Evolutionary conservation across 2,329 filamentous ascomycete genomes (phyloP).

Genomic region (Cytospora piceae): DNA sequence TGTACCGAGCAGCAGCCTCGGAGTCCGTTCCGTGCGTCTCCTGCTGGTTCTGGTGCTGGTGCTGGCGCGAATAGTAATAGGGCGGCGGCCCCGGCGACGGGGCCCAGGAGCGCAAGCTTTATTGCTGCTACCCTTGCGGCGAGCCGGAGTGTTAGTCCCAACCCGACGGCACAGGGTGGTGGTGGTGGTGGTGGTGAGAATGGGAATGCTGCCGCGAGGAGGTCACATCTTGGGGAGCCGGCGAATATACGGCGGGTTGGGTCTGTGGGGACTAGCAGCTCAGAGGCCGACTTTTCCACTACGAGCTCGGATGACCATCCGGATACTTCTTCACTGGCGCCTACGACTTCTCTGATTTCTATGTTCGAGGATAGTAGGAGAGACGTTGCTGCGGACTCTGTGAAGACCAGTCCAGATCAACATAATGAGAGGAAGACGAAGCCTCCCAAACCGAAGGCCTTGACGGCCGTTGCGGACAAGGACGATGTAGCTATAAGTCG

Average conservation of each 20-base stretch:
- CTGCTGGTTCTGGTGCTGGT: slow-evolving; percentile 26
- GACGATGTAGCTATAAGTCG: background rate
- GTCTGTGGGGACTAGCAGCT: slow-evolving; percentile 36
- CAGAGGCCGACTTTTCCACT: slow-evolving; percentile 37
- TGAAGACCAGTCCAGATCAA: slow-evolving; percentile 37
- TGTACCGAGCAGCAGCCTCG: slow-evolving; percentile 21
- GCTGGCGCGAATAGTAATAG: background rate
- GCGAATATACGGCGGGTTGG: slow-evolving; percentile 17
- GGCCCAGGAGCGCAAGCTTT: slow-evolving; percentile 59
- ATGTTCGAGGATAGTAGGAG: slow-evolving; percentile 64
- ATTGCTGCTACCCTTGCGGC: slow-evolving; percentile 66
- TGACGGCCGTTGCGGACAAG: background rate
- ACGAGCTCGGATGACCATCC: slow-evolving; percentile 42
- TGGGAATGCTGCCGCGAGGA: slow-evolving; percentile 28
- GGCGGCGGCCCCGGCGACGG: slow-evolving; percentile 33
- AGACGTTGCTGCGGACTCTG: slow-evolving; percentile 37
- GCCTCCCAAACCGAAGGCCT: slow-evolving; percentile 5
- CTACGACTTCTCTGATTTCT: slow-evolving; percentile 67
- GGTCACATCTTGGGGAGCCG: slow-evolving; percentile 34
- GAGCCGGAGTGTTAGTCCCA: slow-evolving; percentile 61
- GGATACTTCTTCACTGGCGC: slow-evolving; percentile 62
- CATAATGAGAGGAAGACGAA: slow-evolving; percentile 4
- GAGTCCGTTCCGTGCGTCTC: slow-evolving; percentile 26
- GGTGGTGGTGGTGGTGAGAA: slow-evolving; percentile 8
- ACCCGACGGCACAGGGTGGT: slow-evolving; percentile 36